Evolutionary conservation across 306 rosid genomes (phyloP), one percentile per base, ranked within the genome.

Genomic region (Begonia masoniana): DNA sequence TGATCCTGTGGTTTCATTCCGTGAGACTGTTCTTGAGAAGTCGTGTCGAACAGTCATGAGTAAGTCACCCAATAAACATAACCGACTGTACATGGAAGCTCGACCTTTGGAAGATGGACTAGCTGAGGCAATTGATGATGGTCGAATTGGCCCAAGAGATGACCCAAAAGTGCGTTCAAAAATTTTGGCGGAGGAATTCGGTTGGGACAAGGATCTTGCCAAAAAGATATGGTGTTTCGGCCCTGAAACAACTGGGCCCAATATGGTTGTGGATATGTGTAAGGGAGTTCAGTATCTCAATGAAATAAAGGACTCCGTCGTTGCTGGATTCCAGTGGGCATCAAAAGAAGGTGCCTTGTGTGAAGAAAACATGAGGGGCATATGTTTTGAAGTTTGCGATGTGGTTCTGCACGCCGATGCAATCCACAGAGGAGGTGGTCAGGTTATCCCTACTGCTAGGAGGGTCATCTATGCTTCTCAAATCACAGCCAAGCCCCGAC

Each of bases 1-100:
- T 35, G 94, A 87, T 47, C 96, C 96, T 3, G 86, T 87, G 19
- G 94, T 87, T 42, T 87, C 96, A 1, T 87, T 87, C 77, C 80
- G 96, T 17, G 96, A 87, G 78, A 87, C 94, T 12, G 94, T 87
- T 52, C 64, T 87, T 0, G 88, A 86, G 59, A 86, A 78, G 53
- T 87, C 96, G 0, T 17, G 63, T 69, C 86, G 94, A 19, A 31
- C 39, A 31, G 39, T 31, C 39, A 31, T 31, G 39, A 31, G 39
- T 7, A 31, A 31, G 39, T 31, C 96, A 0, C 96, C 94, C 17
- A 83, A 87, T 78, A 87, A 83, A 74, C 96, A 87, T 54, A 87
- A 87, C 71, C 72, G 96, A 16, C 64, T 87, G 15, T 86, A 86
- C 76, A 86, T 86, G 96, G 96, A 86, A 59, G 85, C 85, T 12